Base-by-base conservation (phyloP, 176 grass and related monocot genomes). In the Typha latifolia region DNA sequence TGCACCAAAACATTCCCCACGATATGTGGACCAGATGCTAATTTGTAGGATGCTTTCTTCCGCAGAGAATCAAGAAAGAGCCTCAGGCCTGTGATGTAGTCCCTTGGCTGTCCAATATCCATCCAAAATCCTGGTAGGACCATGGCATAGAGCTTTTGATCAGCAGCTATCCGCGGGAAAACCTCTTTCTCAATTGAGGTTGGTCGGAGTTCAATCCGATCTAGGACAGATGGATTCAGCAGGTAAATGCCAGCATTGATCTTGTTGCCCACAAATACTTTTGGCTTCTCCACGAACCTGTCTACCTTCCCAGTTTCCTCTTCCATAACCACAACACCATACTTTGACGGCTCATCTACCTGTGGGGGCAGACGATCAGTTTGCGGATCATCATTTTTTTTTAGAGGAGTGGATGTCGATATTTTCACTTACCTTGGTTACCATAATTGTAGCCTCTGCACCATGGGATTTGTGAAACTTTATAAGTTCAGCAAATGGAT, bases 201-300 rank as follows among this genome's bases (percentile, higher is more conserved):
- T 1, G 86, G 90, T 47, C 90, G 89, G 51, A 95, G 90, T 59
- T 90, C 77, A 47, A 90, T 95, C 70, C 78, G 79, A 73, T 84
- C 83, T 0, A 95, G 74, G 19, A 95, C 83, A 0, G 86, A 89
- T 13, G 90, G 90, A 74, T 81, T 95, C 4, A 95, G 64, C 18
- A 95, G 80, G 77, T 95, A 95, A 74, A 95, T 95, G 20, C 90
- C 90, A 12, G 90, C 90, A 51, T 95, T 95, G 77, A 95, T 95
- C 74, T 90, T 95, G 77, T 95, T 90, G 81, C 90, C 90, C 32
- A 95, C 90, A 63, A 90, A 95, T 13, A 74, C 74, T 71, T 90
- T 95, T 67, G 90, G 90, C 62, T 95, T 95, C 83, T 95, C 90
- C 19, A 95, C 90, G 43, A 95, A 95, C 9, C 86, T 84, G 62